Evolutionary conservation across 2,329 filamentous ascomycete species (phyloP), one percentile per base, ranked within the genome.

Genomic region (Botryotinia calthae): DNA sequence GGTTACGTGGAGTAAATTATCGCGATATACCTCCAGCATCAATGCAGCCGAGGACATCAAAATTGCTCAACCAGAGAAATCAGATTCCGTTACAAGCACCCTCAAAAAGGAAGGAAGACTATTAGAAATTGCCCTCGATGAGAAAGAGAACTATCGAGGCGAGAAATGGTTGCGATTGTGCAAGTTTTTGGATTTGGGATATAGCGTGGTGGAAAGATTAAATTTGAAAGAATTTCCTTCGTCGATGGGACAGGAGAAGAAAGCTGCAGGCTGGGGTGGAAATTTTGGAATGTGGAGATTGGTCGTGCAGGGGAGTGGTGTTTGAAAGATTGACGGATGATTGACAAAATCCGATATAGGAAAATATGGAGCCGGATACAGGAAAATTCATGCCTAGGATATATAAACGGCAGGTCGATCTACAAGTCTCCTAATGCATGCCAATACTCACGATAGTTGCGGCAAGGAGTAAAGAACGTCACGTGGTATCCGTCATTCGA

Each of bases 161-260:
- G 71, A 72, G 31, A 72, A 63, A 28, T 72, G 71, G 71, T 31
- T 72, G 44, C 37, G 25, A 22, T 46, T 72, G 34, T 72, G 71
- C 37, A 48, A 63, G 14, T 72, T 70, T 37, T 70, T 72, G 56
- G 44, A 70, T 37, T 54, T 69, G 56, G 71, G 71, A 3, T 72
- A 72, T 25, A 72, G 71, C 22, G 65, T 72, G 20, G 65, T 72
- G 42, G 71, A 72, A 46, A 69, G 71, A 46, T 70, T 72, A 28
- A 70, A 70, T 51, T 28, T 72, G 46, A 72, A 70, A 46, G 65
- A 72, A 22, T 72, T 72, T 14, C 71, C 71, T 34, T 44, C 31
- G 14, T 48, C 42, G 3, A 20, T 14, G n/a, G 64, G n/a, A 37
- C 40, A 51, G n/a, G 67, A 44, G 18, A 63, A 28, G 46, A 67